Percentiles rank a stretch among this genome's conserved stretches.
These are phyloP conservation scores for Suhomyces sp. DNA, from an alignment of 805 yeast species.

Conservation along the genomic window DNA sequence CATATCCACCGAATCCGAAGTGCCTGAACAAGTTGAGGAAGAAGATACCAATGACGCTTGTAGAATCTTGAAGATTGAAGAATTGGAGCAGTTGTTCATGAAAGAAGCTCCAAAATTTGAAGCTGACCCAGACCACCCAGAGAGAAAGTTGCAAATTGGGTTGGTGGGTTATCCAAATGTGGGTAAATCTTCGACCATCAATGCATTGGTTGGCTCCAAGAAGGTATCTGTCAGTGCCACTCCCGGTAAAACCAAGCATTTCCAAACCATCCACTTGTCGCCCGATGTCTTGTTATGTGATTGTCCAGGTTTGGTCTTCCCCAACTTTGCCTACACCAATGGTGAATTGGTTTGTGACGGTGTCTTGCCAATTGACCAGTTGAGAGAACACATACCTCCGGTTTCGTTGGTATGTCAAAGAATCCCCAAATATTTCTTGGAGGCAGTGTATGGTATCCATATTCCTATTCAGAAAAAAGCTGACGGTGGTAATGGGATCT, in stretches of 20 bases:
- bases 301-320: constrained; percentile 99
- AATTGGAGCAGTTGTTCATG: constrained; percentile 77
- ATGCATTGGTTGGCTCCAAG: constrained; percentile 93
- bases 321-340: constrained; percentile 93
- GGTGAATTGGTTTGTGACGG: constrained; percentile 98
- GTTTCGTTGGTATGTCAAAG: constrained; percentile 79
- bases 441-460: constrained; percentile 90
- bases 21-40: constrained; percentile 22
- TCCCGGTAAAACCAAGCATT: constrained; percentile 98
- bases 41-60: constrained; percentile 36
- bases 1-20: not conserved
- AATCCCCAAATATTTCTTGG: constrained; percentile 83
- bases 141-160: constrained; percentile 76
- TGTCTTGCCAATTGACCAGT: constrained; percentile 96
- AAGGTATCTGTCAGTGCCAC: constrained; percentile 98
- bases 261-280: constrained; percentile 88
- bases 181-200: constrained; percentile 96
- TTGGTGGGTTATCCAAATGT: constrained; percentile 95
- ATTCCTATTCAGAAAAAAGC: constrained; percentile 70
- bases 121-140: constrained; percentile 54
- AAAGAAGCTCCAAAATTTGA: constrained; percentile 71
- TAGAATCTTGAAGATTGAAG: constrained; percentile 74
- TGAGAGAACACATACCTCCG: constrained; percentile 90
- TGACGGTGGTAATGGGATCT: constrained; percentile 82
- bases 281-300: constrained; percentile 86